These are phyloP conservation scores for Tardiomyces digboiensis DNA, from an alignment of 1,139 yeast genomes.

Conservation along the genomic window DNA sequence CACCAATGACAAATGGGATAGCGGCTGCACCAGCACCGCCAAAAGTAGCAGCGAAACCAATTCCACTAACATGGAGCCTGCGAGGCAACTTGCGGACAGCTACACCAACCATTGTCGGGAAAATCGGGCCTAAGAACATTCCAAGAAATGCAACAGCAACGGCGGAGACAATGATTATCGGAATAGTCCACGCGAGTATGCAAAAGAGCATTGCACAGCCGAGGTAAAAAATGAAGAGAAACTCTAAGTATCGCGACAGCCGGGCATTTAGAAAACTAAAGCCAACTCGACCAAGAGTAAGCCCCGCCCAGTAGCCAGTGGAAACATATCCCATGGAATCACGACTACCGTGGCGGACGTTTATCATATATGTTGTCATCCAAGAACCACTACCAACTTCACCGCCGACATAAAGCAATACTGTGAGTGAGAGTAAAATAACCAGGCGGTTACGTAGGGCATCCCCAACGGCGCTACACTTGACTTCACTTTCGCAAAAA, in stretches of 20 bases:
- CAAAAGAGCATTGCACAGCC: conserved; percentile 6
- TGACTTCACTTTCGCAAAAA: not conserved
- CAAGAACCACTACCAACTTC: conserved; percentile 59
- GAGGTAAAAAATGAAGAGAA: conserved; percentile 7
- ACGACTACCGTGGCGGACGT: conserved; percentile 38
- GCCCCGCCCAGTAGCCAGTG: conserved; percentile 58
- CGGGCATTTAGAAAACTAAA: conserved; percentile 10
- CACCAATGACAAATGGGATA: conserved; percentile 16
- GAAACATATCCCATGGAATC: conserved; percentile 45
- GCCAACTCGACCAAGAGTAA: conserved; percentile 44
- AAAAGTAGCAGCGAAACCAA: conserved; percentile 62
- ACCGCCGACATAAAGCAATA: conserved; percentile 51
- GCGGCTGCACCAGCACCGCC: conserved; percentile 71
- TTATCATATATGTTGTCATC: conserved; percentile 49
- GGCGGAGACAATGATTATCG: conserved; percentile 8
- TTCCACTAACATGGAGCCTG: conserved; percentile 47
- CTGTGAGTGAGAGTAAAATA: conserved; percentile 21
- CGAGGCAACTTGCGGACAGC: conserved; percentile 50
- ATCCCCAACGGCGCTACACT: not conserved
- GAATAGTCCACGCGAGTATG: conserved; percentile 11
- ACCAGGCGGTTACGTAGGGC: not conserved
- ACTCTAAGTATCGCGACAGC: conserved; percentile 10
- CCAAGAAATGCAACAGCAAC: conserved; percentile 43
- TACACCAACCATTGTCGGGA: conserved; percentile 59
- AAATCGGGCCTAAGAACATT: conserved; percentile 61